phyloP scores from a whole-genome alignment of 176 grass and related monocot species.

The Themeda triandra region DNA sequence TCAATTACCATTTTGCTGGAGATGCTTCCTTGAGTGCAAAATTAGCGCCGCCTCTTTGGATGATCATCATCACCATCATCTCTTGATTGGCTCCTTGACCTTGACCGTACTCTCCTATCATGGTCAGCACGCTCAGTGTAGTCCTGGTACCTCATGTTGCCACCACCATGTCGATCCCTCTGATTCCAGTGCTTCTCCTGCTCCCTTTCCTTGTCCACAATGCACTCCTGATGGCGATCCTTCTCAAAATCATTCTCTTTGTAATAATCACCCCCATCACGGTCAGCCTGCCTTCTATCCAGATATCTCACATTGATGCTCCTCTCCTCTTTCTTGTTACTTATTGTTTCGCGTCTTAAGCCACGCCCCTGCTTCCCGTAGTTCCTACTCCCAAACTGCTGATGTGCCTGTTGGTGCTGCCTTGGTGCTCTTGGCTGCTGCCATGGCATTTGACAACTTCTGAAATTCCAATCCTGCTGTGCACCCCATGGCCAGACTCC shows the following conservation, averaged over 20 bases:
- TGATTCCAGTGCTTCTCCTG: slow-evolving; percentile 26
- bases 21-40: neutral
- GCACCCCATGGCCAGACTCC: slow-evolving; percentile 53
- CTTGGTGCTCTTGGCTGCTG: neutral
- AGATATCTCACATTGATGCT: slow-evolving; percentile 20
- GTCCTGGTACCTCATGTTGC: slow-evolving; percentile 24
- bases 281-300: neutral
- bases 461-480: slow-evolving; percentile 46
- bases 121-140: slow-evolving; percentile 23
- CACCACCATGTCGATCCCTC: slow-evolving; percentile 25
- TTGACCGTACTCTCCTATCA: slow-evolving; percentile 22
- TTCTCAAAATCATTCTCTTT: slow-evolving; percentile 3
- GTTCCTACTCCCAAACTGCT: neutral
- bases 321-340: slow-evolving; percentile 28
- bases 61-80: slow-evolving; percentile 36
- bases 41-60: slow-evolving; percentile 10
- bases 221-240: neutral
- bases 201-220: slow-evolving; percentile 14
- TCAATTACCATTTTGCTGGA: slow-evolving; percentile 37
- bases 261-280: neutral
- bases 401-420: slow-evolving; percentile 3
- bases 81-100: slow-evolving; percentile 32
- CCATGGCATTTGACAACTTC: slow-evolving; percentile 37
- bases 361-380: slow-evolving; percentile 2
- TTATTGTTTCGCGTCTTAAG: neutral